A percentile compares a stretch with the other conserved stretches of the same genome.
Conservation (phyloP, 1,139 yeast genomes). For the Zhuliangozyma blackwelliae region DNA sequence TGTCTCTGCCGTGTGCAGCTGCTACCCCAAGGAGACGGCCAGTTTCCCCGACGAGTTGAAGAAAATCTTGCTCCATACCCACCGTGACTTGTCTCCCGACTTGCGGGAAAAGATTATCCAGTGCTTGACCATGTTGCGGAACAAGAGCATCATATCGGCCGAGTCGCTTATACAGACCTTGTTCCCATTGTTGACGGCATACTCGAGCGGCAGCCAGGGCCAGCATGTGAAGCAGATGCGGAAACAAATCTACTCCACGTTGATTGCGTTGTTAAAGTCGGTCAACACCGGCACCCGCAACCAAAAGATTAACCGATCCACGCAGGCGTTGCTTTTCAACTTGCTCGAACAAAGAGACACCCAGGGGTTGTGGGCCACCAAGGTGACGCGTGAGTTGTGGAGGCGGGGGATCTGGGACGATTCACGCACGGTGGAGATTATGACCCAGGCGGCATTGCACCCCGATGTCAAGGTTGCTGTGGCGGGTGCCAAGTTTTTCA, state of each 20-base stretch:
- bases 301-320: constrained; percentile 80
- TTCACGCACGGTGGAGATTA: constrained; percentile 88
- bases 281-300: constrained; percentile 83
- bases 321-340: constrained; percentile 88
- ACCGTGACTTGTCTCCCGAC: constrained; percentile 76
- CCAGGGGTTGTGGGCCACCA: constrained; percentile 95
- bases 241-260: constrained; percentile 73
- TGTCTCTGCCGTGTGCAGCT: constrained; percentile 84
- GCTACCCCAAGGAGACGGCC: constrained; percentile 86
- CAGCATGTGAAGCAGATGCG: constrained; percentile 82
- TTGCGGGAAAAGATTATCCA: constrained; percentile 89
- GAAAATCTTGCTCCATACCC: constrained; percentile 64
- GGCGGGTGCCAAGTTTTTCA: constrained; percentile 85
- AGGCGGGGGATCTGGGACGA: constrained; percentile 98
- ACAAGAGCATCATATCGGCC: constrained; percentile 76
- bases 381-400: constrained; percentile 93
- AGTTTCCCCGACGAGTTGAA: constrained; percentile 79
- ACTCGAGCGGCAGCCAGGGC: constrained; percentile 42
- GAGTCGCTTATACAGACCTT: constrained; percentile 79
- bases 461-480: constrained; percentile 82
- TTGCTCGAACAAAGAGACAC: constrained; percentile 73
- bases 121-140: constrained; percentile 83
- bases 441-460: constrained; percentile 93
- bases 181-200: constrained; percentile 73
- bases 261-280: constrained; percentile 72